Evolutionary conservation across 768 basidiomycete species (phyloP).

Genomic region (Rhizopogon vinicolor): DNA sequence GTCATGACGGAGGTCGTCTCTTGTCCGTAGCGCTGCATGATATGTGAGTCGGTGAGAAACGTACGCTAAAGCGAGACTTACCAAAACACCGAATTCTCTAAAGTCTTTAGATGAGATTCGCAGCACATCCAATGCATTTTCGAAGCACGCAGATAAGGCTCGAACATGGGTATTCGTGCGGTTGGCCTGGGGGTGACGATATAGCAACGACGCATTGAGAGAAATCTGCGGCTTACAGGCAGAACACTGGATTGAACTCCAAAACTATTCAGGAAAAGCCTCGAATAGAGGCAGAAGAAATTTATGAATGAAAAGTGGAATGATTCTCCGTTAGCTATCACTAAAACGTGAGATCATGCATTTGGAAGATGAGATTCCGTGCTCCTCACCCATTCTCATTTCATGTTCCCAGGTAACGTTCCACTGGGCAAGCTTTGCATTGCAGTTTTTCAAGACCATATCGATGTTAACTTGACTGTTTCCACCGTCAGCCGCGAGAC

Average conservation of each 20-base stretch:
- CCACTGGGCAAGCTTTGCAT: constrained; percentile 70
- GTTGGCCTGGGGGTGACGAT: constrained; percentile 38
- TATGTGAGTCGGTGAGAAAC: constrained; percentile 5
- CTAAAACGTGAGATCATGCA: constrained; percentile 5
- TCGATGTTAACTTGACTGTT: constrained; percentile 71
- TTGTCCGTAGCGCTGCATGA: constrained; percentile 70
- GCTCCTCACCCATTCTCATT: constrained; percentile 57
- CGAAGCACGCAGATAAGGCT: constrained; percentile 68
- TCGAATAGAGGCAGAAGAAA: constrained; percentile 74
- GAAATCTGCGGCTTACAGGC: constrained; percentile 38
- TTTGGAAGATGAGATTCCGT: background rate
- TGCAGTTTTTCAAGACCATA: constrained; percentile 65
- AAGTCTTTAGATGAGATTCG: constrained; percentile 73
- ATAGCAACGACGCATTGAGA: background rate
- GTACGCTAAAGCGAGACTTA: constrained; percentile 27
- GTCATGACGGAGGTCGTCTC: constrained; percentile 85
- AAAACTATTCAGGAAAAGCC: constrained; percentile 81
- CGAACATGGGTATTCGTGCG: constrained; percentile 58
- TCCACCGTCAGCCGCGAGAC: constrained; percentile 30
- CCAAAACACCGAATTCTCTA: constrained; percentile 68
- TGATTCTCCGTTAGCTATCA: constrained; percentile 59
- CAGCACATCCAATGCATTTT: constrained; percentile 67
- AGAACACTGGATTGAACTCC: constrained; percentile 64
- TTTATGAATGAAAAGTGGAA: constrained; percentile 75
- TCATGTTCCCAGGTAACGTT: constrained; percentile 66